Conservation (phyloP, 2,329 filamentous ascomycete species). For the Claviceps capensis region DNA sequence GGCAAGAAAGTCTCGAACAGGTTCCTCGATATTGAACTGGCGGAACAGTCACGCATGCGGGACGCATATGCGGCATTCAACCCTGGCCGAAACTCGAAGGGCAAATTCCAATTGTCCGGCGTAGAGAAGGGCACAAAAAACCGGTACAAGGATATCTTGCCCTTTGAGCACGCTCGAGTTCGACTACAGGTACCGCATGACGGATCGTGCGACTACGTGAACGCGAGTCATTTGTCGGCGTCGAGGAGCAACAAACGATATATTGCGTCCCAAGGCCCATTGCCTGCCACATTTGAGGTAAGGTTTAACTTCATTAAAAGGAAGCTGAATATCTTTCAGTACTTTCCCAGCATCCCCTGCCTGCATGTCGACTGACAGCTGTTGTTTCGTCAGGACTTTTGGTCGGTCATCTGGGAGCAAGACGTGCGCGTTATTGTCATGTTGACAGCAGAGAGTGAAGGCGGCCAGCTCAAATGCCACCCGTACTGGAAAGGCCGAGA, state of each 20-base stretch:
- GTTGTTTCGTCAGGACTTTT: slow-evolving; percentile 59
- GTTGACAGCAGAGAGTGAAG: slow-evolving; percentile 88
- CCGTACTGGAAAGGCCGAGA: slow-evolving; percentile 76
- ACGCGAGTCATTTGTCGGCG: slow-evolving; percentile 76
- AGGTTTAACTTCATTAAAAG: slow-evolving; percentile 17
- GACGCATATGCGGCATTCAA: slow-evolving; percentile 48
- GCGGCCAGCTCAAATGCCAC: slow-evolving; percentile 88
- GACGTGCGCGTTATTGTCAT: slow-evolving; percentile 92
- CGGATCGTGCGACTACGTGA: slow-evolving; percentile 82
- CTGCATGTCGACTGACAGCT: background rate
- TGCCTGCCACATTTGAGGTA: slow-evolving; percentile 84
- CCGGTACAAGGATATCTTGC: slow-evolving; percentile 93
- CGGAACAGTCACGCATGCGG: slow-evolving; percentile 86
- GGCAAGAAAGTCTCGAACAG: slow-evolving; percentile 71
- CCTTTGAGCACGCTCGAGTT: slow-evolving; percentile 87
- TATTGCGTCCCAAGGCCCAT: slow-evolving; percentile 87
- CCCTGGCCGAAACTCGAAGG: slow-evolving; percentile 16
- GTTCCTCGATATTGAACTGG: slow-evolving; percentile 72
- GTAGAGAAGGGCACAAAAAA: slow-evolving; percentile 94
- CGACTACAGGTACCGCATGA: slow-evolving; percentile 54
- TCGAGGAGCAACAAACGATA: slow-evolving; percentile 79
- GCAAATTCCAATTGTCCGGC: slow-evolving; percentile 62
- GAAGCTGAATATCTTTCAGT: too few species aligned
- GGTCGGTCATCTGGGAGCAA: slow-evolving; percentile 95
- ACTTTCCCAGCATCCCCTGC: background rate